A percentile compares a stretch with the other conserved stretches of the same genome.
Evolutionary conservation across 768 basidiomycete species (phyloP).

Genomic region (Termitomyces sp.): DNA sequence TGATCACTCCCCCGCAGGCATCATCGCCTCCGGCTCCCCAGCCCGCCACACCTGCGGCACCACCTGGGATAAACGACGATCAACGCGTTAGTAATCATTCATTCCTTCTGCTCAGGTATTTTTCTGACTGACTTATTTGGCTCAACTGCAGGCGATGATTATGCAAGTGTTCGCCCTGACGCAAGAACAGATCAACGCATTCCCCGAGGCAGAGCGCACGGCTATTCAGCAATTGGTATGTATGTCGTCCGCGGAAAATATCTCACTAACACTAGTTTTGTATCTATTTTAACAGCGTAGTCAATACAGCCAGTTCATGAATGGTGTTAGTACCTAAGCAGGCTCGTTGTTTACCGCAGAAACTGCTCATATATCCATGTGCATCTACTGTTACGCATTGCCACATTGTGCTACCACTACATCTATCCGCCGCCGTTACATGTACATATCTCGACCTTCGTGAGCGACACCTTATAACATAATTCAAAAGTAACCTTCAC

Average conservation of each 20-base stretch:
- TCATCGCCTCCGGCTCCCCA: slow-evolving; percentile 21
- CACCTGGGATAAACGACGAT: slow-evolving; percentile 42
- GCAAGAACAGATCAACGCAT: slow-evolving; percentile 74
- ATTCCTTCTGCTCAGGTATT: slow-evolving; percentile 6
- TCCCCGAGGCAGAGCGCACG: slow-evolving; percentile 73
- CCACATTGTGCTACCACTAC: neutral
- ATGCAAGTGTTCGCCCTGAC: slow-evolving; percentile 82
- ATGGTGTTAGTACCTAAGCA: slow-evolving; percentile 16
- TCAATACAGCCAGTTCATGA: slow-evolving; percentile 36
- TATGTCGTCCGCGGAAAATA: slow-evolving; percentile 5
- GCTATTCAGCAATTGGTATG: slow-evolving; percentile 76
- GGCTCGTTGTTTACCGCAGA: neutral
- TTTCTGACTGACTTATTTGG: neutral
- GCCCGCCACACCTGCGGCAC: slow-evolving; percentile 25
- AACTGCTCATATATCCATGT: neutral
- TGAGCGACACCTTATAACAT: neutral
- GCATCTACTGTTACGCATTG: neutral
- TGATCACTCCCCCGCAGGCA: slow-evolving; percentile 20
- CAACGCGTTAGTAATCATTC: slow-evolving; percentile 33
- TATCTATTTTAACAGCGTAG: slow-evolving; percentile 23
- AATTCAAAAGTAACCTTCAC: neutral
- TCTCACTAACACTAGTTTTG: neutral
- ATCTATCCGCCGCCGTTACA: neutral
- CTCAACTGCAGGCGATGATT: slow-evolving; percentile 59
- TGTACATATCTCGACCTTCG: neutral